Conservation (phyloP, 108 stramenopile species). For the Pseudonitzschia delicatissima region DNA sequence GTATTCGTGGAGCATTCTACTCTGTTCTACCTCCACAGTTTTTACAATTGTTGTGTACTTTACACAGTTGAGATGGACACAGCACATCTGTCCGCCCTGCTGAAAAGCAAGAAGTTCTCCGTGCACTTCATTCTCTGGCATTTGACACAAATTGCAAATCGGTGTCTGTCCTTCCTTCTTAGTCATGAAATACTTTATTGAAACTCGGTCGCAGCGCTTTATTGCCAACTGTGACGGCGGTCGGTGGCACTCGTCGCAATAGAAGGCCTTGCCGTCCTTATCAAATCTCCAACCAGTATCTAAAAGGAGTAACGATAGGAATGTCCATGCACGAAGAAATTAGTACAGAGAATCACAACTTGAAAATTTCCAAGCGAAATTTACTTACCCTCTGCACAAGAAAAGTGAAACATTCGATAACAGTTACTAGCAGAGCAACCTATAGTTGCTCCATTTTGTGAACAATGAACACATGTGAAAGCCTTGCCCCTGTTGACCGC, state of each 20-base stretch:
- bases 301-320: background rate
- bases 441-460: conserved; percentile 45
- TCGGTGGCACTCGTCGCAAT: conserved; percentile 37
- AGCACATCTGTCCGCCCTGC: conserved; percentile 1
- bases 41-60: conserved; percentile 41
- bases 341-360: too few relatives aligned
- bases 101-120: conserved; percentile 49
- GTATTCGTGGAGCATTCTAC: conserved; percentile 33
- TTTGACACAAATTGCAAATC: conserved; percentile 27
- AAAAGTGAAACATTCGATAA: conserved; percentile 40
- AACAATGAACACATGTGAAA: conserved; percentile 37
- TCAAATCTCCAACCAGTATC: conserved; percentile 66
- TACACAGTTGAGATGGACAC: conserved; percentile 40
- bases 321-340: too few relatives aligned
- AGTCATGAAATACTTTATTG: conserved; percentile 33
- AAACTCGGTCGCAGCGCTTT: conserved; percentile 32
- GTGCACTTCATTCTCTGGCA: background rate
- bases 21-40: conserved; percentile 18
- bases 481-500: conserved; percentile 45
- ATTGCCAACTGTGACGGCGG: background rate
- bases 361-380: too few relatives aligned
- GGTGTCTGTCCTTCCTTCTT: conserved; percentile 11
- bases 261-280: conserved; percentile 49
- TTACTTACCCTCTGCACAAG: conserved; percentile 37
- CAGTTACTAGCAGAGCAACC: conserved; percentile 45